Conservation (phyloP, 345 rosid species). For the Salix udensis region DNA sequence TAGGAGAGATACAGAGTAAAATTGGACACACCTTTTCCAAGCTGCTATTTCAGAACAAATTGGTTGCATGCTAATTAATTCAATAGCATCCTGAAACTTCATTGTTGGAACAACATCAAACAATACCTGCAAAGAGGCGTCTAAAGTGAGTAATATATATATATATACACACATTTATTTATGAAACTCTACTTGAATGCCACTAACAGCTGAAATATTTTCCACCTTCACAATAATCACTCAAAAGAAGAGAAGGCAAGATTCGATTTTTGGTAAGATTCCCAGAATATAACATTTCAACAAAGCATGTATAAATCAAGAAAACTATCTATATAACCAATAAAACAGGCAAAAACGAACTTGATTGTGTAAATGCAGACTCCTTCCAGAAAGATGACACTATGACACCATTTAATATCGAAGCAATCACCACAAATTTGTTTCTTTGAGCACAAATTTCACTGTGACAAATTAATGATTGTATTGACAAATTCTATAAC, state of each 20-base stretch:
- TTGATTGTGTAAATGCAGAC: neutral
- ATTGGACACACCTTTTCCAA: slow-evolving; percentile 66
- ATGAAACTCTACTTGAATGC: neutral
- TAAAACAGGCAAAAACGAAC: neutral
- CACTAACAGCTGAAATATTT: slow-evolving; percentile 7
- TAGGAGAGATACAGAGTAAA: neutral
- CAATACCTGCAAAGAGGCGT: slow-evolving; percentile 53
- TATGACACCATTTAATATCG: neutral
- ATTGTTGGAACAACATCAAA: slow-evolving; percentile 93
- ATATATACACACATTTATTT: neutral
- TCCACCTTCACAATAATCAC: neutral
- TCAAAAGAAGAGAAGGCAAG: neutral
- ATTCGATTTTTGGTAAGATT: neutral
- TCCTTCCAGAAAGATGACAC: neutral
- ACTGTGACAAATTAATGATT: neutral
- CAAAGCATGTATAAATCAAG: neutral
- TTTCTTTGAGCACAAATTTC: neutral
- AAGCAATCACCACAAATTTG: neutral
- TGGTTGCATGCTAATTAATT: slow-evolving; percentile 90
- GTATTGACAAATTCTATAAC: neutral
- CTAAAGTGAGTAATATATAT: neutral
- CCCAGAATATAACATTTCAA: no score
- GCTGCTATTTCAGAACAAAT: slow-evolving; percentile 68
- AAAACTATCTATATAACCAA: neutral
- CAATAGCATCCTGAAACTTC: slow-evolving; percentile 81